Evolutionary conservation across 2,329 filamentous ascomycete species (phyloP).

Genomic region (Fusarium temperatum): DNA sequence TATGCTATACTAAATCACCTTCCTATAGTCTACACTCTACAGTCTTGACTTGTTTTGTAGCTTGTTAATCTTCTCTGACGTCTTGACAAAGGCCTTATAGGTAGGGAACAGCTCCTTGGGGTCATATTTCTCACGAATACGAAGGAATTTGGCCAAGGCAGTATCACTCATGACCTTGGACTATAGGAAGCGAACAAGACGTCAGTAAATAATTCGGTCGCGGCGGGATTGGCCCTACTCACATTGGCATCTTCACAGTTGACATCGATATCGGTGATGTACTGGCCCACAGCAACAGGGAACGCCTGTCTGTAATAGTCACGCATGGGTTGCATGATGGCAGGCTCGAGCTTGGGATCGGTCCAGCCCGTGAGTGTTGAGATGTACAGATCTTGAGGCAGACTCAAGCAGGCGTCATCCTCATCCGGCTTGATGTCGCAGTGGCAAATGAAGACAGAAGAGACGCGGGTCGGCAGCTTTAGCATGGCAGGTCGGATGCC

Average conservation of each 20-base stretch:
- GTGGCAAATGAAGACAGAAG: neutral
- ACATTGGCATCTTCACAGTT: neutral
- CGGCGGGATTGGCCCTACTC: neutral
- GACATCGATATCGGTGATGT: conserved; percentile 7
- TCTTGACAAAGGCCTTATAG: neutral
- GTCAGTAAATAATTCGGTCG: neutral
- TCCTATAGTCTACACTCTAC: neutral
- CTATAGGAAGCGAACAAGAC: neutral
- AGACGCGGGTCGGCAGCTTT: conserved; percentile 1
- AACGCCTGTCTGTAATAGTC: neutral
- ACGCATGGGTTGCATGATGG: neutral
- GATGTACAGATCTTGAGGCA: conserved; percentile 9
- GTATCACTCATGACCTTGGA: neutral
- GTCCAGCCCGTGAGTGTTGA: conserved; percentile 15
- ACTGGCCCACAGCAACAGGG: neutral
- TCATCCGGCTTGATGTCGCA: conserved; percentile 3
- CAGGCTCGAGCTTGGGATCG: neutral
- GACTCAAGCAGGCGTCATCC: neutral
- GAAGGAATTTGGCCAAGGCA: neutral
- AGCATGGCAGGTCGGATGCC: neutral
- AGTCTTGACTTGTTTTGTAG: neutral
- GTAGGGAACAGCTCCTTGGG: neutral
- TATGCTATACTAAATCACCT: neutral
- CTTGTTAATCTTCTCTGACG: neutral
- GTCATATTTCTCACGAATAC: conserved; percentile 1